Conservation (phyloP, 2,329 filamentous ascomycete genomes). For the Chaetothyriales sp. region DNA sequence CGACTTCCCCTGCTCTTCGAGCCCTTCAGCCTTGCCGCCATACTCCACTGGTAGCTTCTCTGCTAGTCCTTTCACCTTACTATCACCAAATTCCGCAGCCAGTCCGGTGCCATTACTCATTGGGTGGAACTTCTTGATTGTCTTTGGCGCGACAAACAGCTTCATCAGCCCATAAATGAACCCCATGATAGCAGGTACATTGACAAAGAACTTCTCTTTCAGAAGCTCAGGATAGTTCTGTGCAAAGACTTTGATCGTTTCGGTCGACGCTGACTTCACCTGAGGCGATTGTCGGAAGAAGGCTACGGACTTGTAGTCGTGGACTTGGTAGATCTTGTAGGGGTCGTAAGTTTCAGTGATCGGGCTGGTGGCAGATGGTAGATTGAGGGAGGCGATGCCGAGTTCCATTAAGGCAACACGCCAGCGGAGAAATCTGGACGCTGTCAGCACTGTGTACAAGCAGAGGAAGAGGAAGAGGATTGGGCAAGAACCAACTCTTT, state of each 20-base stretch:
- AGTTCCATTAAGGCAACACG: constrained; percentile 83
- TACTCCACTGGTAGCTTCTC: constrained; percentile 60
- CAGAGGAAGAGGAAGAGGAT: neutral
- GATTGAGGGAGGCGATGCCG: constrained; percentile 59
- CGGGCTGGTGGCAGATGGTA: constrained; percentile 53
- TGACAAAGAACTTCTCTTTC: constrained; percentile 88
- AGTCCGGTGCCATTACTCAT: constrained; percentile 60
- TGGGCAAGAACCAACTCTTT: constrained; percentile 49
- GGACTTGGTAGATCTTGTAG: constrained; percentile 83
- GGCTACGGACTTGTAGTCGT: constrained; percentile 80
- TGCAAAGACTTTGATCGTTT: constrained; percentile 70
- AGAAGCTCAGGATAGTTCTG: constrained; percentile 81
- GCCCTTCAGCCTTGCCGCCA: constrained; percentile 57
- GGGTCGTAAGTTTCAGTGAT: constrained; percentile 66
- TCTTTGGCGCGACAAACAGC: constrained; percentile 58
- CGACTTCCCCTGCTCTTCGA: constrained; percentile 10
- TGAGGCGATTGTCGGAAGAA: constrained; percentile 70
- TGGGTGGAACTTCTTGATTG: constrained; percentile 66
- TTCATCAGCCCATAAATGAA: constrained; percentile 70
- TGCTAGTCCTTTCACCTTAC: constrained; percentile 25
- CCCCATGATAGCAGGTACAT: constrained; percentile 81
- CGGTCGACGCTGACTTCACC: constrained; percentile 61
- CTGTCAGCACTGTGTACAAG: constrained; percentile 2
- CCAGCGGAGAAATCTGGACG: constrained; percentile 68
- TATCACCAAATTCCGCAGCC: constrained; percentile 46